Percentiles rank a stretch among this genome's conserved stretches.
Conservation (phyloP, 2,329 filamentous ascomycete species). For the Alternaria sp. region DNA sequence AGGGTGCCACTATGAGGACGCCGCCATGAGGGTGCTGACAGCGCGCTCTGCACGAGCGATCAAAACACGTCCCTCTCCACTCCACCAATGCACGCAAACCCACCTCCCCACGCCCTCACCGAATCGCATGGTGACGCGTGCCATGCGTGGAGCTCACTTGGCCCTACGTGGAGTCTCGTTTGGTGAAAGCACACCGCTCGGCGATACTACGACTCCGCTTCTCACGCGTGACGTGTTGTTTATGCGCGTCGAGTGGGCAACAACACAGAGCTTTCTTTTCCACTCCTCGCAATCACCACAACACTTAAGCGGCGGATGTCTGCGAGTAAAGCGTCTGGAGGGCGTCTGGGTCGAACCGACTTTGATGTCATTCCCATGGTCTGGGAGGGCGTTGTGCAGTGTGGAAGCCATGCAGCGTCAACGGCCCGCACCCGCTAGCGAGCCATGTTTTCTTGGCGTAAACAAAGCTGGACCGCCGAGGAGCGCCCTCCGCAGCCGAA, state of each 20-base stretch:
- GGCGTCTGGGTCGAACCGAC: not conserved
- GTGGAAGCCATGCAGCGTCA: conserved; percentile 21
- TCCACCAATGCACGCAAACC: conserved; percentile 1
- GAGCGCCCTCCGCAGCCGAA: conserved; percentile 8
- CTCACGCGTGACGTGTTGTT: conserved; percentile 31
- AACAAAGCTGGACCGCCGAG: conserved; percentile 20
- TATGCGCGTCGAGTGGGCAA: conserved; percentile 25
- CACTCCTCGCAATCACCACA: conserved; percentile 5
- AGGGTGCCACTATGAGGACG: not conserved
- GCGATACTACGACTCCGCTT: conserved; percentile 10
- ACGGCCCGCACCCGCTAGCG: conserved; percentile 21
- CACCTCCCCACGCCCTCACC: conserved; percentile 11
- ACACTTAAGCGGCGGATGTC: not conserved
- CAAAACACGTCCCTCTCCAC: conserved; percentile 12
- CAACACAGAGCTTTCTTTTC: not conserved
- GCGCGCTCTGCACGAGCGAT: not conserved
- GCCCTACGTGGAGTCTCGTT: conserved; percentile 25
- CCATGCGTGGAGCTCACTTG: conserved; percentile 37
- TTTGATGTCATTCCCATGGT: conserved; percentile 4
- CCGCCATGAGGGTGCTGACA: not conserved
- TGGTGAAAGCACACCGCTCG: conserved; percentile 13
- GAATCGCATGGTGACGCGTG: conserved; percentile 43
- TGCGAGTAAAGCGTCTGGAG: conserved; percentile 12
- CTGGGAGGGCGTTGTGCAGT: conserved; percentile 18
- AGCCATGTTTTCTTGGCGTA: conserved; percentile 17